Base-by-base conservation (phyloP, 257 asterid species). In the Solanum clarkiae region DNA sequence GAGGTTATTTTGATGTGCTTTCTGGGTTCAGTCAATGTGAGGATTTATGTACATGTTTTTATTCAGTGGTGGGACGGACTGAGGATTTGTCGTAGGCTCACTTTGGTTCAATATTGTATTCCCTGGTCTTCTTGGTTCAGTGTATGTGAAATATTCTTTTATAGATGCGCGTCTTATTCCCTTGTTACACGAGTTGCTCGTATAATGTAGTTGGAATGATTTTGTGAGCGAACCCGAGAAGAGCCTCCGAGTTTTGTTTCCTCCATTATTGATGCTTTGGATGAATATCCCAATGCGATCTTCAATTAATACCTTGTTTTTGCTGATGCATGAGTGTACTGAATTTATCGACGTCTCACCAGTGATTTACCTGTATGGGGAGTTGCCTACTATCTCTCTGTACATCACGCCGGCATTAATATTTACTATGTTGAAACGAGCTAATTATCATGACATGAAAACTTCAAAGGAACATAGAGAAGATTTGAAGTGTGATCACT, bases 31-130 rank as follows among this genome's bases (percentile, higher is more conserved):
- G 74, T 69, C 83, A 87, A 44, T 93, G 93, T 42, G 99, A 97
- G 87, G 98, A 93, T 45, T 45, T 97, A 93, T 86, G 98, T 97
- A 71, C 47, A 86, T 81, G 92, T 75, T 17, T 88, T 91, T 95
- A 10, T 91, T 95, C 75, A 85, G 87, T 87, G 59, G 90, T 53
- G 97, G 97, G 24, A 92, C 90, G 87, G 83, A 89, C 91, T 88
- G 36, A 84, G 45, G 22, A 79, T 26, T 54, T 26, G 10, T 26
- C 10, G 49, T 17, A 16, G 82, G 82, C 82, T 26, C 47, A 44
- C 12, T 72, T 72, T 45, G 80, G 80, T 72, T 72, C 29, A 13
- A 45, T 72, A n/a, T 49, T 82, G 93, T 85, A 83, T 92, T 3
- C 98, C 95, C 71, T 97, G 90, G 56, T 88, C 92, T 12, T 88